Conservation (phyloP, 345 rosid species). For the Populus simonii region DNA sequence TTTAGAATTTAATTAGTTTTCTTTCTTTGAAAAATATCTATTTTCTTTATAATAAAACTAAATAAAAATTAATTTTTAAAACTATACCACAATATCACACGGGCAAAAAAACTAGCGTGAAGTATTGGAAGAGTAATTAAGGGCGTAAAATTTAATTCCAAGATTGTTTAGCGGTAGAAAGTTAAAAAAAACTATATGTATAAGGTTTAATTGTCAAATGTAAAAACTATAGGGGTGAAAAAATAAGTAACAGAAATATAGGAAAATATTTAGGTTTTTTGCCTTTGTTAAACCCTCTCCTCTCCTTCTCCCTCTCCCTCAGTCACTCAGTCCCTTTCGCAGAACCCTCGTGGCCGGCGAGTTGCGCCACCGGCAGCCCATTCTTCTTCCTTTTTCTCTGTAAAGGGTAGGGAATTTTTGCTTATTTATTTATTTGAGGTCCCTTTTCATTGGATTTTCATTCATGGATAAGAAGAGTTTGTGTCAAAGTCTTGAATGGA, state of each 20-base stretch:
- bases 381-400: not conserved
- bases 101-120: no score
- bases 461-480: not conserved
- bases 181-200: no score
- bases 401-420: not conserved
- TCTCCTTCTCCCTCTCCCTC: not conserved
- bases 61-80: no score
- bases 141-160: no score
- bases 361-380: not conserved
- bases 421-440: not conserved
- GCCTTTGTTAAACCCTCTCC: not conserved
- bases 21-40: no score
- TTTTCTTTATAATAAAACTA: no score
- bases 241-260: not conserved
- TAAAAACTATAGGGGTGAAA: not conserved
- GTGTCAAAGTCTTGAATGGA: not conserved
- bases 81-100: no score
- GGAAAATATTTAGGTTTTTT: not conserved
- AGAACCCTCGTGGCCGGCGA: not conserved
- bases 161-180: no score
- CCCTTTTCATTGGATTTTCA: not conserved
- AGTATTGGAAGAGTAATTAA: no score
- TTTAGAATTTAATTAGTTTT: no score
- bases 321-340: not conserved
- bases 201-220: not conserved